phyloP scores from a whole-genome alignment of 2,329 filamentous ascomycete genomes.

The Exophiala mesophila region DNA sequence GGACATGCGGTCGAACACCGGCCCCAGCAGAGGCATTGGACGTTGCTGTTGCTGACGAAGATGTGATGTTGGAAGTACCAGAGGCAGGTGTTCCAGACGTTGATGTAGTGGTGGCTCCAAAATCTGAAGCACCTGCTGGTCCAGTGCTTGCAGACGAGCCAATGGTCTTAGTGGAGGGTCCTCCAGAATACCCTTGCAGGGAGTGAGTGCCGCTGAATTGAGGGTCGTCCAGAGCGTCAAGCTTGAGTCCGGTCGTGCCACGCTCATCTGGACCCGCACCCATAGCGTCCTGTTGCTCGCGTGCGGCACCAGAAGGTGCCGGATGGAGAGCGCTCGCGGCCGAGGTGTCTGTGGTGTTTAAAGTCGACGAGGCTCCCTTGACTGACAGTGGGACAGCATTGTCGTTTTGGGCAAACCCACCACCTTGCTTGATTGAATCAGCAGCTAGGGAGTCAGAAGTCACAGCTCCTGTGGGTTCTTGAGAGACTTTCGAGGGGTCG shows the following conservation, averaged over 20 bases:
- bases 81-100: too few species aligned
- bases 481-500: slow-evolving; percentile 48
- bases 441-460: slow-evolving; percentile 68
- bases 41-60: slow-evolving; percentile 9
- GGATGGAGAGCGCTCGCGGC: slow-evolving; percentile 48
- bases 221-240: slow-evolving; percentile 37
- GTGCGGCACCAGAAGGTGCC: slow-evolving; percentile 42
- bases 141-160: slow-evolving; percentile 6
- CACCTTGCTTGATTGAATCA: slow-evolving; percentile 60
- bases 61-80: slow-evolving; percentile 8
- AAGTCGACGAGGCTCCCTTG: slow-evolving; percentile 49
- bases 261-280: slow-evolving; percentile 39
- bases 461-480: slow-evolving; percentile 62
- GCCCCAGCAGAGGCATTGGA: neutral
- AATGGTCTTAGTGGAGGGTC: slow-evolving; percentile 13
- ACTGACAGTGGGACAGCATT: slow-evolving; percentile 48
- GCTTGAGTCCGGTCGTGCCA: slow-evolving; percentile 31
- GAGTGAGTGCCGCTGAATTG: slow-evolving; percentile 35
- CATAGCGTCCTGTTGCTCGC: slow-evolving; percentile 41
- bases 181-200: slow-evolving; percentile 33
- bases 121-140: slow-evolving; percentile 22
- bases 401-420: slow-evolving; percentile 58
- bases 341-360: slow-evolving; percentile 54
- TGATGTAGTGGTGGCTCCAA: slow-evolving; percentile 12
- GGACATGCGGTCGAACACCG: slow-evolving; percentile 13